Evolutionary conservation across 352 stramenopile genomes (phyloP).

Genomic region (Aphanomyces stellatus): DNA sequence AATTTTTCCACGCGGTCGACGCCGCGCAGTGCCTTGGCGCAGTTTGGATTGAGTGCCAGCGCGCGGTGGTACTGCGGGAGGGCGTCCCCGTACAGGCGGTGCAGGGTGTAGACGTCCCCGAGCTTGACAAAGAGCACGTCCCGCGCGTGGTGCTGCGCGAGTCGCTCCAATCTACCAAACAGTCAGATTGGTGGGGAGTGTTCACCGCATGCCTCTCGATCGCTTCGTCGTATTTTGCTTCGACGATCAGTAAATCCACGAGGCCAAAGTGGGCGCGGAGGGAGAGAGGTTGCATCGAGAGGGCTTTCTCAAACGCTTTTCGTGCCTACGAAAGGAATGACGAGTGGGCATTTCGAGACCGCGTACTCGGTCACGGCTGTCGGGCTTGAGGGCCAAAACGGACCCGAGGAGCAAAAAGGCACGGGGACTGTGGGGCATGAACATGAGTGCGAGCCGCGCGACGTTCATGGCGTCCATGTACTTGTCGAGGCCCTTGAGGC

Average conservation of each 20-base stretch:
- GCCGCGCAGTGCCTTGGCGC: constrained; percentile 36
- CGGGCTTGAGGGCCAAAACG: constrained; percentile 55
- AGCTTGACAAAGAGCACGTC: constrained; percentile 74
- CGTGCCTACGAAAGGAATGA: constrained; percentile 33
- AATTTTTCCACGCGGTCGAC: constrained; percentile 72
- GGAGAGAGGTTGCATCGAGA: constrained; percentile 52
- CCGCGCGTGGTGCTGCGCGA: constrained; percentile 39
- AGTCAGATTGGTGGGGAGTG: not conserved
- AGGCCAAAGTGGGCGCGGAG: constrained; percentile 57
- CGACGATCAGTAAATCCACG: constrained; percentile 51
- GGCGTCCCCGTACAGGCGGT: constrained; percentile 57
- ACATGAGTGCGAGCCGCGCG: constrained; percentile 54
- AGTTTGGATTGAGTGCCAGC: constrained; percentile 48
- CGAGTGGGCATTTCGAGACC: too few relatives aligned
- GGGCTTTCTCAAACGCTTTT: constrained; percentile 48
- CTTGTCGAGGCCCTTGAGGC: constrained; percentile 42
- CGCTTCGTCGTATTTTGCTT: constrained; percentile 39
- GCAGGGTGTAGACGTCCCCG: constrained; percentile 54
- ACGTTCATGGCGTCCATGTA: constrained; percentile 68
- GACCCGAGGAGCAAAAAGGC: constrained; percentile 66
- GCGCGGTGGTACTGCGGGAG: constrained; percentile 62
- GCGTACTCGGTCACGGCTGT: constrained; percentile 26
- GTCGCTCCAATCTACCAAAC: constrained; percentile 26
- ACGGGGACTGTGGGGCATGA: constrained; percentile 59
- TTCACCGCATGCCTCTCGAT: constrained; percentile 43